phyloP scores from a whole-genome alignment of 2,329 filamentous ascomycete genomes.

The Onygena corvina region DNA sequence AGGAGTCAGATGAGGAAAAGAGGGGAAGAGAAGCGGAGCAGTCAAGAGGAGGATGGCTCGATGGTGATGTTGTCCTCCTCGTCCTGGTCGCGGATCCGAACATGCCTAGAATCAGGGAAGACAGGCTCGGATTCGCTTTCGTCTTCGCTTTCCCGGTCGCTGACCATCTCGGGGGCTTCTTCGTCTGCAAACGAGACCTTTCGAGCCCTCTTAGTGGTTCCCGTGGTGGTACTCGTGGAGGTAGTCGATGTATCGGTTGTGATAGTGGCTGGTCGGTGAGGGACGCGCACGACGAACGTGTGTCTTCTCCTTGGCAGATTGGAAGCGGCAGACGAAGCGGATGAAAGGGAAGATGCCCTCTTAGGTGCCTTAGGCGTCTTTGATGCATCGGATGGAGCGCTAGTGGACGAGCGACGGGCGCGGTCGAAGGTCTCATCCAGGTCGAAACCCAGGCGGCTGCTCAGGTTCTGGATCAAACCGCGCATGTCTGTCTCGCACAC shows the following conservation, averaged over 20 bases:
- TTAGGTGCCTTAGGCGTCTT: no score
- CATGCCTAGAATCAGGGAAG: neutral
- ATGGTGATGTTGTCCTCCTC: neutral
- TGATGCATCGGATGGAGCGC: no score
- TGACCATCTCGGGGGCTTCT: neutral
- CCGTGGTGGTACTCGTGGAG: neutral
- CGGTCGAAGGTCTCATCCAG: conserved; percentile 1
- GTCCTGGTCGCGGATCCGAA: neutral
- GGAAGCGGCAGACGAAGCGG: no score
- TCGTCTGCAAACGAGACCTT: neutral
- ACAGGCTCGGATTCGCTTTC: neutral
- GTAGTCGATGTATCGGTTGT: no score
- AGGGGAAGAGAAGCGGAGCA: neutral
- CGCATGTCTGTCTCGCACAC: neutral
- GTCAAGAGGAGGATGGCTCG: neutral
- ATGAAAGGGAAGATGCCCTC: no score
- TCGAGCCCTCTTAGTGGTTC: neutral
- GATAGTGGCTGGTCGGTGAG: no score
- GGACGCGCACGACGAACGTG: no score
- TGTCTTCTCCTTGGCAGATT: no score
- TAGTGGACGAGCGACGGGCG: no score
- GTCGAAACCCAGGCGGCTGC: neutral
- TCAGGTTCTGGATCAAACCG: neutral
- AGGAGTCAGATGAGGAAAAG: neutral
- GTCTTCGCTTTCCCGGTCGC: neutral